Evolutionary conservation across 2,329 filamentous ascomycete genomes (phyloP).

Genomic region (Shiraia sp.): DNA sequence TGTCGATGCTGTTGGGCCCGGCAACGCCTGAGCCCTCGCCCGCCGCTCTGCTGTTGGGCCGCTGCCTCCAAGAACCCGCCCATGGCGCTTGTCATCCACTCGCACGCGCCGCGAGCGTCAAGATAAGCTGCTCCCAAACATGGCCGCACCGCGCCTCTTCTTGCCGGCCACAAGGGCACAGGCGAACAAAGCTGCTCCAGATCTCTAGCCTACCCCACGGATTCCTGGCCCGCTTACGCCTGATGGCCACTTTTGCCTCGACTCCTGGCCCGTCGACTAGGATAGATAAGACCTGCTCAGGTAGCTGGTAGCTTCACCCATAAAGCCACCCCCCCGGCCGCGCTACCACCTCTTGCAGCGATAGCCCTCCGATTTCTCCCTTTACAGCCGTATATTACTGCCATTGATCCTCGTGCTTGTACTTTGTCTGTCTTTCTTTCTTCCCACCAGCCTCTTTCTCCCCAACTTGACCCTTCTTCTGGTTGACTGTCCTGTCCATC

Average conservation of each 20-base stretch:
- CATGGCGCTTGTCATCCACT: too few species aligned
- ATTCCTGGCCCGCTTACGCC: constrained; percentile 37
- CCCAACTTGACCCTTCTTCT: constrained; percentile 6
- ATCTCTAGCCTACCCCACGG: constrained; percentile 36
- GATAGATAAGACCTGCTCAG: constrained; percentile 39
- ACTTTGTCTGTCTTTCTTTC: constrained; percentile 11
- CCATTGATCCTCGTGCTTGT: constrained; percentile 23
- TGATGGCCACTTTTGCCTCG: constrained; percentile 39
- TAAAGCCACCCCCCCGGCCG: constrained; percentile 35
- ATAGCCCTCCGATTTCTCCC: constrained; percentile 38
- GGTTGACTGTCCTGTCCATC: constrained; percentile 11
- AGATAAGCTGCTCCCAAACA: too few species aligned
- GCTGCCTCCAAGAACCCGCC: too few species aligned
- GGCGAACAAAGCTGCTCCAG: constrained; percentile 7
- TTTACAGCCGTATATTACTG: constrained; percentile 37
- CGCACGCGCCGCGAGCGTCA: too few species aligned
- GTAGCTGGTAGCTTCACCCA: constrained; percentile 36
- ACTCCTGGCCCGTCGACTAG: constrained; percentile 38
- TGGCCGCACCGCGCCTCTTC: too few species aligned
- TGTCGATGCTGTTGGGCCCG: too few species aligned
- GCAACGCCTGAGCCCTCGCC: too few species aligned
- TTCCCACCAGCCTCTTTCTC: constrained; percentile 15
- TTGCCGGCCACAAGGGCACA: too few species aligned
- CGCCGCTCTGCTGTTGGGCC: too few species aligned
- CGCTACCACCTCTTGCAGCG: constrained; percentile 33